A percentile compares a stretch with the other conserved stretches of the same genome.
Evolutionary conservation across 2,329 filamentous ascomycete species (phyloP).

Genomic region (Diaporthe caulivora): DNA sequence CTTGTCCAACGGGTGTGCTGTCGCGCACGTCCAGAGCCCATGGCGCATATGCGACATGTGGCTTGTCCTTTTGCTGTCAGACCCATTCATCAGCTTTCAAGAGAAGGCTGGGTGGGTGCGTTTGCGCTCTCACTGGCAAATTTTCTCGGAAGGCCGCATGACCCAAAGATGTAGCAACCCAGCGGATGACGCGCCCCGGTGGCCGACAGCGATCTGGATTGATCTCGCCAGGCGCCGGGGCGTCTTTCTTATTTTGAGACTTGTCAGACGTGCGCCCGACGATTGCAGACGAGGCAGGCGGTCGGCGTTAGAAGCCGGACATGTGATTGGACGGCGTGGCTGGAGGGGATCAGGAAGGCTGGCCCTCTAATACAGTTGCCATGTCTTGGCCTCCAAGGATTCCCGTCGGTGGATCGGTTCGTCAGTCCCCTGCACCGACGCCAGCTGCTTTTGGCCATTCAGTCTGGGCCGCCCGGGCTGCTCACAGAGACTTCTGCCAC

Average conservation of each 20-base stretch:
- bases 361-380: background rate
- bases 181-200: background rate
- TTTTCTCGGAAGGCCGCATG: constrained; percentile 27
- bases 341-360: constrained; percentile 5
- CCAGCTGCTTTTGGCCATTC: background rate
- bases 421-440: background rate
- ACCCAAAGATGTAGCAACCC: constrained; percentile 8
- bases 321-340: constrained; percentile 7
- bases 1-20: constrained; percentile 18
- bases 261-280: constrained; percentile 27
- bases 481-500: background rate
- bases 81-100: background rate
- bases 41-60: constrained; percentile 20
- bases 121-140: constrained; percentile 11
- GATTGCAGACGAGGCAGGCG: constrained; percentile 26
- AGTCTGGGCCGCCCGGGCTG: constrained; percentile 17
- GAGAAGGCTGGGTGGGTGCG: background rate
- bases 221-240: constrained; percentile 20
- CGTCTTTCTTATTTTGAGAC: constrained; percentile 9
- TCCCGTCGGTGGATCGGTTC: background rate
- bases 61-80: constrained; percentile 5
- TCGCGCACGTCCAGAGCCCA: constrained; percentile 16
- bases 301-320: background rate
- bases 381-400: constrained; percentile 17
- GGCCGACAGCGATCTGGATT: constrained; percentile 9